These are phyloP conservation scores for Picochlorum sp. DNA, from an alignment of 139 green algal genomes.

Conservation along the genomic window DNA sequence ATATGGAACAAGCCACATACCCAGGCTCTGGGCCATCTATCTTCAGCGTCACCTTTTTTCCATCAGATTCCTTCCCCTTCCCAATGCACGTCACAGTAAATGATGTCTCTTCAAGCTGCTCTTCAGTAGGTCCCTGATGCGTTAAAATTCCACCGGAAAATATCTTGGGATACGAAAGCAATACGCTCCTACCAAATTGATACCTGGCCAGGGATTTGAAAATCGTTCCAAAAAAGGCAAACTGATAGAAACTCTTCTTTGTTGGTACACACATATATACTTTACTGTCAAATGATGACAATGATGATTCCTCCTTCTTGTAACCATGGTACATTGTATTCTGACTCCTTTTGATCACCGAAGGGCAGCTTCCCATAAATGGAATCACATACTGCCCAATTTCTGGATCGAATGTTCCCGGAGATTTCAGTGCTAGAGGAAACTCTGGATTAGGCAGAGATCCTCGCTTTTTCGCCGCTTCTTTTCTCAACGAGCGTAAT, in stretches of 20 bases:
- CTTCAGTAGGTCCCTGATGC: slow-evolving; percentile 38
- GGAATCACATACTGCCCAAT: slow-evolving; percentile 35
- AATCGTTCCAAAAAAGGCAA: slow-evolving; percentile 34
- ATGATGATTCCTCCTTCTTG: slow-evolving; percentile 3
- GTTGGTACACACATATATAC: slow-evolving; percentile 38
- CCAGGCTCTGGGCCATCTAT: slow-evolving; percentile 47
- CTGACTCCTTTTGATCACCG: slow-evolving; percentile 47
- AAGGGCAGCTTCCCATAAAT: slow-evolving; percentile 54
- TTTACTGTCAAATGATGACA: slow-evolving; percentile 34
- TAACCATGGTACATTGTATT: slow-evolving; percentile 8
- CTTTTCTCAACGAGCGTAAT: background rate
- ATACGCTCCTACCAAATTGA: slow-evolving; percentile 31
- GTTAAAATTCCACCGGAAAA: slow-evolving; percentile 49
- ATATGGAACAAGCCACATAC: slow-evolving; percentile 49
- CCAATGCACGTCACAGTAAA: slow-evolving; percentile 41
- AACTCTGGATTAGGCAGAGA: background rate
- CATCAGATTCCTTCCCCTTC: slow-evolving; percentile 8
- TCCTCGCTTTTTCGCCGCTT: slow-evolving; percentile 2
- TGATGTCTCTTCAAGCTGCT: slow-evolving; percentile 40
- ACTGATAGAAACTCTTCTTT: slow-evolving; percentile 21
- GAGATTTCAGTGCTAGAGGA: background rate
- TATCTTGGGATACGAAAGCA: slow-evolving; percentile 31
- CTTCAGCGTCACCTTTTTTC: slow-evolving; percentile 18
- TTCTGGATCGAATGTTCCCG: slow-evolving; percentile 13
- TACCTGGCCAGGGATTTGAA: slow-evolving; percentile 37